Evolutionary conservation across 805 yeast species (phyloP), one percentile per base, ranked within the genome.

Genomic region (Brettanomyces custersianus): DNA sequence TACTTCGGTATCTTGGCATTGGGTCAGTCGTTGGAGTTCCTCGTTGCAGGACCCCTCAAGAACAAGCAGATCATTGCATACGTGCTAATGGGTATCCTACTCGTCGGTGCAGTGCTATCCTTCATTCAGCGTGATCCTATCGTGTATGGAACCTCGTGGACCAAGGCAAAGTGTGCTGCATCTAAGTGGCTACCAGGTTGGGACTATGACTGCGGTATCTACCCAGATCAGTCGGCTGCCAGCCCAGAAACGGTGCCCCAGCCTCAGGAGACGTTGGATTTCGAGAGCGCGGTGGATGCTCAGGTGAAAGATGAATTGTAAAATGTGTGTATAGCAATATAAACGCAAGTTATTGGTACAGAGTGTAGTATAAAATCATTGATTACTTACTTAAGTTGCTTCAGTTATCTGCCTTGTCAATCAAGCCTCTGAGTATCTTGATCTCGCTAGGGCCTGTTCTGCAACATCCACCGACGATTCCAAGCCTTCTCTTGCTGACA

Each of bases 181-280:
- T 65, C 88, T 31, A 74, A 75, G 60, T 57, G 74, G 47, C 44
- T 82, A 22, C 42, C 64, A 3, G 66, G 73, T 27, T 92, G 97
- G 98, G 98, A 92, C 67, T 92, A 77, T 54, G 81, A 80, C 52
- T 92, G 99, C 63, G 65, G 62, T 41, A 47, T 66, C 11, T 86
- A 72, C 56, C 65, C 64, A 29, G 26, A 28, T 21, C 25, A 41
- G n/a, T n/a, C n/a, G n/a, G n/a, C n/a, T n/a, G n/a, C n/a, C n/a
- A n/a, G n/a, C n/a, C n/a, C n/a, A n/a, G n/a, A n/a, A n/a, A n/a
- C 15, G 21, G 31, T 16, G 23, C 31, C 12, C 34, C 39, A 21
- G 20, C 37, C 2, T 38, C 41, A 19, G n/a, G n/a, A n/a, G n/a
- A n/a, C n/a, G n/a, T n/a, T n/a, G n/a, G n/a, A 48, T 24, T 46